These are phyloP conservation scores for Galerina marginata DNA, from an alignment of 768 basidiomycete genomes.

Conservation along the genomic window DNA sequence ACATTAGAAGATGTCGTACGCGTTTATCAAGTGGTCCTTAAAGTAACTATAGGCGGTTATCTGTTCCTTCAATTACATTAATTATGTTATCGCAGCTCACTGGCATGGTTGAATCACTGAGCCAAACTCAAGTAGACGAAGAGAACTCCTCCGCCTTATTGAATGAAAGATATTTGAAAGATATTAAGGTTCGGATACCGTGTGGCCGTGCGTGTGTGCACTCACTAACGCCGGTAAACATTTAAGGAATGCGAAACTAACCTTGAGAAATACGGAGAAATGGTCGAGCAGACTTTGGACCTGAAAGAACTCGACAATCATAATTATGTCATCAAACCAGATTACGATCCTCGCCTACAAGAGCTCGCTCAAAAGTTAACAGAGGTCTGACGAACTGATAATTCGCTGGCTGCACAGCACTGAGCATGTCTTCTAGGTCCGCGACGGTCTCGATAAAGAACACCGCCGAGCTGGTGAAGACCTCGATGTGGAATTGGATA, in stretches of 20 bases:
- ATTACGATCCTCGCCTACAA: slow-evolving; percentile 81
- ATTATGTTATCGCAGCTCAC: slow-evolving; percentile 58
- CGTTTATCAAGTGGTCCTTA: slow-evolving; percentile 90
- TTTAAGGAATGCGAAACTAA: slow-evolving; percentile 66
- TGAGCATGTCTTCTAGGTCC: slow-evolving; percentile 42
- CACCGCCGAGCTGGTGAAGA: slow-evolving; percentile 73
- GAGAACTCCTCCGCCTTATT: slow-evolving; percentile 58
- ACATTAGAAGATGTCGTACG: slow-evolving; percentile 94
- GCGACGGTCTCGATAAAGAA: slow-evolving; percentile 84
- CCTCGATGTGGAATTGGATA: slow-evolving; percentile 84
- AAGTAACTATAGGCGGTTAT: slow-evolving; percentile 48
- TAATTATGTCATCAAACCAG: slow-evolving; percentile 90
- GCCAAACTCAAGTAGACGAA: slow-evolving; percentile 48
- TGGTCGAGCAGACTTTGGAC: slow-evolving; percentile 97
- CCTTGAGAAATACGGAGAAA: slow-evolving; percentile 83
- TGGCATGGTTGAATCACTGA: slow-evolving; percentile 71
- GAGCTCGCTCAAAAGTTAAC: slow-evolving; percentile 70
- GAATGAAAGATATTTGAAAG: slow-evolving; percentile 66
- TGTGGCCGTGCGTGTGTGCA: neutral
- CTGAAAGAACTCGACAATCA: slow-evolving; percentile 84
- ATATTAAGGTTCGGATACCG: slow-evolving; percentile 53
- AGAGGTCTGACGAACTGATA: slow-evolving; percentile 39
- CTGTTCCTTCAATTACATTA: neutral
- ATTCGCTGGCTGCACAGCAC: neutral
- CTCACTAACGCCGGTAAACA: neutral